phyloP scores from a whole-genome alignment of 2,329 filamentous ascomycete species.

The Berkeleyomyces rouxiae region DNA sequence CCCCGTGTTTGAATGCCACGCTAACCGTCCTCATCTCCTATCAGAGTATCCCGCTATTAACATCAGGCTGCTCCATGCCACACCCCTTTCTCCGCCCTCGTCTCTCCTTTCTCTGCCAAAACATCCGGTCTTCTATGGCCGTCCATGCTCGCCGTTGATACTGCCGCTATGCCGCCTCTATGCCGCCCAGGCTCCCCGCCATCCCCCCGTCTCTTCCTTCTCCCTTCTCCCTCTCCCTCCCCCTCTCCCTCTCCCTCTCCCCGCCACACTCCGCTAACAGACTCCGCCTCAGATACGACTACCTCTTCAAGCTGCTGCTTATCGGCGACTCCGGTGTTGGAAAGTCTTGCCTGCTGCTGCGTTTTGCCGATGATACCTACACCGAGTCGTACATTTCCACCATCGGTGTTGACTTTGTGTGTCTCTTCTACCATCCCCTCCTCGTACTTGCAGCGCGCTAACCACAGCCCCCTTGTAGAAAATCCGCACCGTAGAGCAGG shows the following conservation, averaged over 20 bases:
- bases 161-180: background rate
- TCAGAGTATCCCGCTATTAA: background rate
- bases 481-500: conserved; percentile 98
- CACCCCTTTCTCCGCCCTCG: background rate
- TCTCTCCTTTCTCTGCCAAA: too few species aligned
- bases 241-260: background rate
- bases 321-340: conserved; percentile 99
- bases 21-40: background rate
- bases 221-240: background rate
- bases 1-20: background rate
- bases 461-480: conserved; percentile 42
- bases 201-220: background rate
- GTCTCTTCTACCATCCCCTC: conserved; percentile 23
- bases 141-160: background rate
- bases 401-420: conserved; percentile 96
- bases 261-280: background rate
- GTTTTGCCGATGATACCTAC: conserved; percentile 98
- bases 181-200: background rate
- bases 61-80: background rate
- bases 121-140: background rate
- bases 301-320: conserved; percentile 99
- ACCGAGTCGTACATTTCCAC: conserved; percentile 99
- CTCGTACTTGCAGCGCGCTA: conserved; percentile 14
- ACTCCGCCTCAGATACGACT: conserved; percentile 69
- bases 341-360: conserved; percentile 96